A percentile compares a stretch with the other conserved stretches of the same genome.
These are phyloP conservation scores for Metschnikowia corniflorae DNA, from an alignment of 805 yeast genomes.

Conservation along the genomic window DNA sequence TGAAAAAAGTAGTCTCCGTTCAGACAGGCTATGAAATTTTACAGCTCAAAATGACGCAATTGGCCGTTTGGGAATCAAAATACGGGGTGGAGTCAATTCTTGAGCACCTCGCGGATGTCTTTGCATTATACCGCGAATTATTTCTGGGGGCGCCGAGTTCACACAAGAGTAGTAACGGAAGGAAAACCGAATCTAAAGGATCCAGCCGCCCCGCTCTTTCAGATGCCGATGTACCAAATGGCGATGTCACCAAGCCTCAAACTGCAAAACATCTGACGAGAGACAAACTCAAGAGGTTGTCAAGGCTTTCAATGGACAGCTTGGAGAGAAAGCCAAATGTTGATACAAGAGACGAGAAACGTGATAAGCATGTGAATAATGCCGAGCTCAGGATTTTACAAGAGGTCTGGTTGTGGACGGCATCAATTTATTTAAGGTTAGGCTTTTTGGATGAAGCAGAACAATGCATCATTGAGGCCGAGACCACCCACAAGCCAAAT, in stretches of 20 bases:
- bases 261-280: slow-evolving; percentile 13
- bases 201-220: slow-evolving; percentile 41
- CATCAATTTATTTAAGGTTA: slow-evolving; percentile 57
- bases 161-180: slow-evolving; percentile 7
- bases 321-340: neutral
- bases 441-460: slow-evolving; percentile 58
- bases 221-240: slow-evolving; percentile 24
- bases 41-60: slow-evolving; percentile 71
- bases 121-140: slow-evolving; percentile 51
- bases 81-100: slow-evolving; percentile 56
- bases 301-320: slow-evolving; percentile 12
- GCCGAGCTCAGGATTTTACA: slow-evolving; percentile 39
- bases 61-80: slow-evolving; percentile 62
- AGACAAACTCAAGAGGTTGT: slow-evolving; percentile 21
- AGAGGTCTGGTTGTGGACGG: slow-evolving; percentile 71
- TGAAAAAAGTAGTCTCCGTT: slow-evolving; percentile 22
- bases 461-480: slow-evolving; percentile 72
- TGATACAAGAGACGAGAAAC: neutral
- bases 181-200: slow-evolving; percentile 25
- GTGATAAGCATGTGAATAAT: neutral
- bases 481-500: slow-evolving; percentile 42
- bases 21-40: slow-evolving; percentile 47
- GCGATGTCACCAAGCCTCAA: slow-evolving; percentile 6
- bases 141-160: slow-evolving; percentile 33
- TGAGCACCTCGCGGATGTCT: slow-evolving; percentile 63